Percentiles rank a stretch among this genome's conserved stretches.
These are phyloP conservation scores for Hypoxylon cercidicola DNA, from an alignment of 495 filamentous ascomycete genomes.

Conservation along the genomic window DNA sequence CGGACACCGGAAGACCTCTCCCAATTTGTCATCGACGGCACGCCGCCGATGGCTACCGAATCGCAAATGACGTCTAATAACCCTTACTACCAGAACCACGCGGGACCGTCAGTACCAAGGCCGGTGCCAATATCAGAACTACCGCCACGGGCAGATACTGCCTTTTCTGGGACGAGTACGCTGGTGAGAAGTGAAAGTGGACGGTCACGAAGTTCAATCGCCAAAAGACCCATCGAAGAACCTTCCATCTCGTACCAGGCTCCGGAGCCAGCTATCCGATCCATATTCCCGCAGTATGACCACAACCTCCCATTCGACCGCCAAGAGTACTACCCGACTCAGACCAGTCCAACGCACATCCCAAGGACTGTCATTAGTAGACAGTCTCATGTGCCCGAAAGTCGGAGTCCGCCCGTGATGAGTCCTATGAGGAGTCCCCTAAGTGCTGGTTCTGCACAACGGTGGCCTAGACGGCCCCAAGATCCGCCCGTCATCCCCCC, in stretches of 20 bases:
- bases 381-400: slow-evolving; percentile 62
- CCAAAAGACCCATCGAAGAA: slow-evolving; percentile 55
- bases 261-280: slow-evolving; percentile 54
- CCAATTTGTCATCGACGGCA: slow-evolving; percentile 50
- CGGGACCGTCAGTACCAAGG: slow-evolving; percentile 52
- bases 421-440: slow-evolving; percentile 46
- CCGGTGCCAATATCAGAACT: slow-evolving; percentile 49
- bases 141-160: slow-evolving; percentile 56
- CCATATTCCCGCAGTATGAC: slow-evolving; percentile 86
- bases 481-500: slow-evolving; percentile 58
- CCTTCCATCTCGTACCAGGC: slow-evolving; percentile 42
- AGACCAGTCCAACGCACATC: slow-evolving; percentile 63
- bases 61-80: slow-evolving; percentile 39
- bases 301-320: slow-evolving; percentile 72
- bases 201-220: slow-evolving; percentile 59
- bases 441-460: slow-evolving; percentile 43
- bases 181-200: slow-evolving; percentile 59
- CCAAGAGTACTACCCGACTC: slow-evolving; percentile 75
- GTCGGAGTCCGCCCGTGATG: slow-evolving; percentile 40
- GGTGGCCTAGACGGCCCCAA: slow-evolving; percentile 51
- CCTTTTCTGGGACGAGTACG: slow-evolving; percentile 62
- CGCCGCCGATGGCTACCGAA: slow-evolving; percentile 31
- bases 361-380: slow-evolving; percentile 66
- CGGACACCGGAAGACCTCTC: slow-evolving; percentile 49
- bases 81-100: slow-evolving; percentile 40